Evolutionary conservation across 1,284 basidiomycete species (phyloP), one percentile per base, ranked within the genome.

Genomic region (Fomes fomentarius): DNA sequence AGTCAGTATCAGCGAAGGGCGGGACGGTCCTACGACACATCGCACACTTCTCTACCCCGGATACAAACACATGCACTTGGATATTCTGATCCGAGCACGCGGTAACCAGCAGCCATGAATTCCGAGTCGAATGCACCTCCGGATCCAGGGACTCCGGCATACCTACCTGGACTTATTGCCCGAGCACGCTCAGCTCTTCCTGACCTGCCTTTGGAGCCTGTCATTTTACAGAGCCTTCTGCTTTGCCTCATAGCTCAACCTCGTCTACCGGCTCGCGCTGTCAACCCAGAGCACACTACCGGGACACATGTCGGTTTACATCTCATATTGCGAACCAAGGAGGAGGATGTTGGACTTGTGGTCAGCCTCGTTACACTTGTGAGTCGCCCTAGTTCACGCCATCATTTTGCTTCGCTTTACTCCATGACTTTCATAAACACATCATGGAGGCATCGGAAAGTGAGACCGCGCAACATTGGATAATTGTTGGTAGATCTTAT

Each of bases 211-310:
- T 53, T 88, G 3, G 87, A 90, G 52, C 76, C 80, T 11, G 77
- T 82, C 44, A 76, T 90, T 38, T 68, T 90, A 6, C 86, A 87
- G 61, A 81, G 86, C 24, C 69, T 91, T 19, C 76, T 90, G 15
- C 77, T 88, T 3, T 86, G 80, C 63, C 73, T 90, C 43, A 70
- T 87, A 37, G 76, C 85, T 17, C 61, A 56, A 45, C 35, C 56
- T 38, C 50, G 52, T 24, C 30, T 52, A 2, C 47, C 56, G 12
- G 22, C 42, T 11, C 51, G 52, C 10, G 50, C 41, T 39, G 54
- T 31, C 54, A 56, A 57, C 45, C 41, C 47, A 2, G 57, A 52
- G 14, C 40, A 43, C 34, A 26, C 41, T 19, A 34, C 22, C 4
- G 39, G 26, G 21, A 25, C 48, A 2, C 52, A 39, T 22, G 51